Evolutionary conservation across 2,329 filamentous ascomycete genomes (phyloP), one percentile per base, ranked within the genome.

Genomic region (Zasmidium cellare): DNA sequence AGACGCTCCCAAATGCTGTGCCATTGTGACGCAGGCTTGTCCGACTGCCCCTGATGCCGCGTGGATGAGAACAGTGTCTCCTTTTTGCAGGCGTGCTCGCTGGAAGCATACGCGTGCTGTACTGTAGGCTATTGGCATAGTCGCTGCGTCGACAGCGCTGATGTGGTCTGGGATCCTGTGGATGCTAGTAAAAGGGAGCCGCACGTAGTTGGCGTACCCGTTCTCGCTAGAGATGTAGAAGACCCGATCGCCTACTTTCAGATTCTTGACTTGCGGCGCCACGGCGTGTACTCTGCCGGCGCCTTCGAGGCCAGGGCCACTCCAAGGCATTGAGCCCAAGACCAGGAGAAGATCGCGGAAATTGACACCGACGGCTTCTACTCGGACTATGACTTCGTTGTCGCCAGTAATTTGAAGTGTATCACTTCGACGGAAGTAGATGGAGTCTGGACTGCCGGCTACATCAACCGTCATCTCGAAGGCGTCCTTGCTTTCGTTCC

Each of bases 21-120:
- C 51, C 7, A 53, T 12, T 14, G 31, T n/a, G 11, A 53, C 18
- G 14, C 9, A 9, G 23, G 35, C 31, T 28, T 53, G 35, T 14
- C 51, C 51, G 38, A 53, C 14, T 9, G 51, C 12, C 16, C 66
- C 66, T 2, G 69, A 63, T 2, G 65, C 73, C 23, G 69, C 57
- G 19, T 71, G 67, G 11, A 75, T 65, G 2, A 75, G 57, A 16
- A 73, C 52, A 18, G 48, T 63, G 41, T 75, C 66, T 9, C 66
- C 69, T n/a, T 65, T 63, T 9, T 50, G 35, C 11, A 75, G 53
- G 11, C 59, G 52, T 0, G 68, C 71, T 14, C 14, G 7, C 28
- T 31, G 28, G 7, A 31, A 14, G 14, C 28, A 31, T 6, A 31
- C 14, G 7, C 6, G 14, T 7, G 28, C 28, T 6, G 28, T 14